Percentiles rank a stretch among this genome's conserved stretches.
Conservation (phyloP, 495 filamentous ascomycete genomes). For the Daldinia childiae region DNA sequence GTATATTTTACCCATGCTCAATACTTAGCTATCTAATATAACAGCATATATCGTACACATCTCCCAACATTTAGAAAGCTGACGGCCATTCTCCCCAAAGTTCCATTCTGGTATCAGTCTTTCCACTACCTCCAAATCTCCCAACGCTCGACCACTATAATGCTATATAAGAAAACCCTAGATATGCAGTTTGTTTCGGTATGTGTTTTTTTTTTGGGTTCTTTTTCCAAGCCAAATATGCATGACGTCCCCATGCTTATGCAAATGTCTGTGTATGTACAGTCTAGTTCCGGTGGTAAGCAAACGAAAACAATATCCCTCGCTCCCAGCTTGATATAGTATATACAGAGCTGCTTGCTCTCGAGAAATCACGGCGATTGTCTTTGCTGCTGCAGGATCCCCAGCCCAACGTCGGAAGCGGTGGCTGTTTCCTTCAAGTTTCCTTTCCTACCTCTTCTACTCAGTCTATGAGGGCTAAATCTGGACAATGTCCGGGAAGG, state of each 20-base stretch:
- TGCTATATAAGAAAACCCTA: constrained; percentile 3
- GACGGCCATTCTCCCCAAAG: neutral
- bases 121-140: neutral
- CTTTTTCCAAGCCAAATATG: constrained; percentile 19
- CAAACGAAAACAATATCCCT: neutral
- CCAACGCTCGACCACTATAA: neutral
- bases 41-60: constrained; percentile 8
- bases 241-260: constrained; percentile 12
- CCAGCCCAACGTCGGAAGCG: constrained; percentile 20
- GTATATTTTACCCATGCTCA: neutral
- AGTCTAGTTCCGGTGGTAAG: constrained; percentile 1
- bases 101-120: neutral
- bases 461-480: constrained; percentile 22
- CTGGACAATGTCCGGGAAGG: constrained; percentile 9
- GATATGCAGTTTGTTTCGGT: neutral
- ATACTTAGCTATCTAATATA: neutral
- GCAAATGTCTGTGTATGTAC: constrained; percentile 15
- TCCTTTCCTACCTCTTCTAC: constrained; percentile 13
- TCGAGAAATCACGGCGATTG: constrained; percentile 13
- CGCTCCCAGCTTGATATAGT: neutral
- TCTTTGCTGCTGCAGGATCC: constrained; percentile 21
- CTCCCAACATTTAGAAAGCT: neutral
- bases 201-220: constrained; percentile 6
- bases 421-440: constrained; percentile 1
- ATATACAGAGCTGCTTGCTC: constrained; percentile 16